Evolutionary conservation across 2,329 filamentous ascomycete genomes (phyloP).

Genomic region (Sporothrix schenckii): DNA sequence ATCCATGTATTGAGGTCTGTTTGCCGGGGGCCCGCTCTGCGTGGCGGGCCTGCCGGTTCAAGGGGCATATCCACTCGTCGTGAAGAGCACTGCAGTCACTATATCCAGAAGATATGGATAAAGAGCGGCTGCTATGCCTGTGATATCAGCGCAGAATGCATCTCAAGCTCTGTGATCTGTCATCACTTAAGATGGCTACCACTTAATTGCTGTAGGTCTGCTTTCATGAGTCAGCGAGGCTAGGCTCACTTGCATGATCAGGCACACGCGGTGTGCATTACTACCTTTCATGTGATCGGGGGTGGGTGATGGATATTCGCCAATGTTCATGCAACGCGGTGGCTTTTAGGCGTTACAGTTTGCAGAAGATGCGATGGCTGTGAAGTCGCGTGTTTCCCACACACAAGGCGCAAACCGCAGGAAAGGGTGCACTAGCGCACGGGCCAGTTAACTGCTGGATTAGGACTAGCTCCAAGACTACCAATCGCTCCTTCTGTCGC

Average conservation of each 20-base stretch:
- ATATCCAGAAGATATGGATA: background rate
- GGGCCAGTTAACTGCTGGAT: background rate
- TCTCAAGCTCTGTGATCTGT: background rate
- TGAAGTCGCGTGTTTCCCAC: constrained; percentile 25
- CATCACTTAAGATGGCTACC: background rate
- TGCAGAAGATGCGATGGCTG: background rate
- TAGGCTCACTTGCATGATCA: background rate
- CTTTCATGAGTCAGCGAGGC: background rate
- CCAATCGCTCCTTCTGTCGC: background rate
- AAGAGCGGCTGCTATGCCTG: background rate
- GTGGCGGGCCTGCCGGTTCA: constrained; percentile 19
- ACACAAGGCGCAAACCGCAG: background rate
- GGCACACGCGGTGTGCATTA: background rate
- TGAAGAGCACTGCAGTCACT: background rate
- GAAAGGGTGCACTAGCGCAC: background rate
- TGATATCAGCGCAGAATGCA: background rate
- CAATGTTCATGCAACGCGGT: constrained; percentile 19
- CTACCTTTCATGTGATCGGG: background rate
- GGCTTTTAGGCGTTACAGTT: background rate
- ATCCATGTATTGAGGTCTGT: constrained; percentile 15
- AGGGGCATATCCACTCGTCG: constrained; percentile 14
- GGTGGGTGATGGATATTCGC: background rate
- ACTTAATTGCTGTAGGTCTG: background rate
- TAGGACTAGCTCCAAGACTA: background rate
- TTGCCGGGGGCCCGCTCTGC: background rate